A percentile compares a stretch with the other conserved stretches of the same genome.
Evolutionary conservation across 2,329 filamentous ascomycete species (phyloP).

Genomic region (Claviceps spartinae): DNA sequence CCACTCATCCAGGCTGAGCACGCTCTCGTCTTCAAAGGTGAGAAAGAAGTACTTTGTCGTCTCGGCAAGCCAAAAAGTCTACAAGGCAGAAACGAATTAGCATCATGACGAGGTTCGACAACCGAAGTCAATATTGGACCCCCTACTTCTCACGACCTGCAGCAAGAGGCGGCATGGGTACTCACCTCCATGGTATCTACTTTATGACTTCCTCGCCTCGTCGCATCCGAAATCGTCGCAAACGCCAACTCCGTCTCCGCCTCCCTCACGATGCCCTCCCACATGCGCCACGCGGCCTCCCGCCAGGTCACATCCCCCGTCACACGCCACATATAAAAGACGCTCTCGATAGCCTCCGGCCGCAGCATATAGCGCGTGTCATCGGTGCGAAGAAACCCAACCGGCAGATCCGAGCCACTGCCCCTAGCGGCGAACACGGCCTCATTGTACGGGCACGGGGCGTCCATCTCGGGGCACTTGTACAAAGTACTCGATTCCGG

Average conservation of each 20-base stretch:
- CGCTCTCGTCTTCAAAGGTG: slow-evolving; percentile 49
- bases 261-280: slow-evolving; percentile 26
- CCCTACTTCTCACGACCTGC: neutral
- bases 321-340: slow-evolving; percentile 38
- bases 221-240: slow-evolving; percentile 27
- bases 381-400: slow-evolving; percentile 44
- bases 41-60: slow-evolving; percentile 70
- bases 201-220: slow-evolving; percentile 16
- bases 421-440: slow-evolving; percentile 8
- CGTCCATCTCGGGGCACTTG: slow-evolving; percentile 19
- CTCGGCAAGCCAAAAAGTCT: slow-evolving; percentile 61
- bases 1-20: slow-evolving; percentile 57
- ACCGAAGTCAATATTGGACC: neutral
- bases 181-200: slow-evolving; percentile 50
- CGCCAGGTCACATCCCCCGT: slow-evolving; percentile 31
- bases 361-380: slow-evolving; percentile 31
- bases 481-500: slow-evolving; percentile 33
- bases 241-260: slow-evolving; percentile 31
- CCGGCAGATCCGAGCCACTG: slow-evolving; percentile 19
- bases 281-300: slow-evolving; percentile 36
- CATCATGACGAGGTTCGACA: neutral
- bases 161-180: neutral
- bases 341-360: slow-evolving; percentile 38
- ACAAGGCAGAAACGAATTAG: neutral
- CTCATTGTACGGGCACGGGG: slow-evolving; percentile 22